A percentile compares a stretch with the other conserved stretches of the same genome.
Conservation (phyloP, 1,284 basidiomycete genomes). For the Apiotrichum akiyoshidainum region DNA sequence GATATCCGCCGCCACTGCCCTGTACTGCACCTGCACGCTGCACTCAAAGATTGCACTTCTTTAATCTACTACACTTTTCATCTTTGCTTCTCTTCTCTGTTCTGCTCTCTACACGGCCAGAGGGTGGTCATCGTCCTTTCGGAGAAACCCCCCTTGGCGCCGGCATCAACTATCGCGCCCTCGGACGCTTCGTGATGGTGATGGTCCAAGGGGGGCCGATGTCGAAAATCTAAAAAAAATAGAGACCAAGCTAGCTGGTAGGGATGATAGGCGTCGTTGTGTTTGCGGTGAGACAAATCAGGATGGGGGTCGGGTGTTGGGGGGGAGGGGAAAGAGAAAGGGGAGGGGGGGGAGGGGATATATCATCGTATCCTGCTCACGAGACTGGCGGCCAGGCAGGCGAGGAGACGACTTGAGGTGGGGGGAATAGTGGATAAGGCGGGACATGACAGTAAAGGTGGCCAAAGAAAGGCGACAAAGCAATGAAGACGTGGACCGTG, state of each 20-base stretch:
- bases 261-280: slow-evolving; percentile 14
- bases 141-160: slow-evolving; percentile 4
- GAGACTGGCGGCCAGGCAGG: not conserved
- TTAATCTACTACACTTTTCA: slow-evolving; percentile 15
- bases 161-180: slow-evolving; percentile 11
- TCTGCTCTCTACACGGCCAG: slow-evolving; percentile 19
- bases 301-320: not conserved
- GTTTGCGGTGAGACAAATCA: not conserved
- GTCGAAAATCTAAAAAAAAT: slow-evolving; percentile 21
- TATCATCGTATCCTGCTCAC: not conserved
- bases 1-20: not conserved
- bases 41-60: not conserved
- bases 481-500: slow-evolving; percentile 4
- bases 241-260: slow-evolving; percentile 23
- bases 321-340: not conserved
- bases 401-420: not conserved
- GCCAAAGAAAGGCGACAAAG: not conserved
- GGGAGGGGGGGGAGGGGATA: not conserved
- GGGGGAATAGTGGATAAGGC: slow-evolving; percentile 1
- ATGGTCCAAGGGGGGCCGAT: slow-evolving; percentile 11
- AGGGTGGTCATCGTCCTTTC: slow-evolving; percentile 21
- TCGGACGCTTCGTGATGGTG: slow-evolving; percentile 7
- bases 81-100: slow-evolving; percentile 17
- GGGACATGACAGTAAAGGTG: not conserved
- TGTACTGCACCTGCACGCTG: not conserved